Evolutionary conservation across 768 basidiomycete genomes (phyloP), one percentile per base, ranked within the genome.

Genomic region (Lentinula boryana): DNA sequence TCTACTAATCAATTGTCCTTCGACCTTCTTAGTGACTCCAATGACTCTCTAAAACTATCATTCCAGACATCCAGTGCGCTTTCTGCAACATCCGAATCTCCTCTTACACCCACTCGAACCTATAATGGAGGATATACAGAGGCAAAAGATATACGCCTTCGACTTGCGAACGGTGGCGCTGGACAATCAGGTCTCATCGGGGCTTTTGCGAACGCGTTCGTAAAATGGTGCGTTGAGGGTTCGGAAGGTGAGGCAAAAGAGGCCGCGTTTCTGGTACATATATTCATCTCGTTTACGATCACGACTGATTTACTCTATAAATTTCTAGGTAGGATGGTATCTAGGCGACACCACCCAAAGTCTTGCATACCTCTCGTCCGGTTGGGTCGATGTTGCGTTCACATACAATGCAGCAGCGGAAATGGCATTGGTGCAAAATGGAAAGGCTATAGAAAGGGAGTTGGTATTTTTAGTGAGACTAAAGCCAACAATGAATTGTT

Each of bases 331-430:
- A 23, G 83, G 72, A 8, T 84, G 84, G 84, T 80, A 80, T 66
- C 70, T 84, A 27, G 81, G 81, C 5, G 84, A 84, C 63, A 83
- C 82, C 5, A 84, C 82, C 0, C 73, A 83, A 56, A 81, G 79
- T 60, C 69, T 84, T 1, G 69, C 68, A 0, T 74, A 72, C 50
- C 70, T 84, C 13, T 72, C 73, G 0, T 68, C 71, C 3, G 79
- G 78, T 13, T 66, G 68, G 2, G 77, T 81, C 3, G 82, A 83
- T 63, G 62, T 83, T 31, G 81, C 80, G 0, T 72, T 84, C 33
- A 83, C 82, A 2, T 84, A 84, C 57, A 81, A 82, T 49, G 71
- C 72, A 21, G 81, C 81, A 40, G 81, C 84, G 0, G 84, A 84
- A 68, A 40, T 61, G 7, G 73, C 78, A 40, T 65, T 72, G 0